phyloP scores from a whole-genome alignment of 2,329 filamentous ascomycete species.

The Mycosphaerella sp. region DNA sequence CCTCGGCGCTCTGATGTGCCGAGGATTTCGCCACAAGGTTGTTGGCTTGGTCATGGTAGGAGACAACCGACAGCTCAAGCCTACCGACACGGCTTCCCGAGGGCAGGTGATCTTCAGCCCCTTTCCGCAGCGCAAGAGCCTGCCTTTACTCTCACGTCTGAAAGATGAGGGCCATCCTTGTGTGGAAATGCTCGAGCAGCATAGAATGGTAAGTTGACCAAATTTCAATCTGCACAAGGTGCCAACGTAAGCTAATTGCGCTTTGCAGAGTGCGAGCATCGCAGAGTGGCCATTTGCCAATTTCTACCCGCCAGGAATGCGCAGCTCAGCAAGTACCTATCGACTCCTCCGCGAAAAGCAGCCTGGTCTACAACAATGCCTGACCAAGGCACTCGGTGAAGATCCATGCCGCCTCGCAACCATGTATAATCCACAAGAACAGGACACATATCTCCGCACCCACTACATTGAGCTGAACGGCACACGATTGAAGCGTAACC shows the following conservation, averaged over 20 bases:
- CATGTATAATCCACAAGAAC: background rate
- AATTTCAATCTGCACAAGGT: background rate
- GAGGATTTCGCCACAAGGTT: slow-evolving; percentile 14
- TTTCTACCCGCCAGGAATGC: slow-evolving; percentile 18
- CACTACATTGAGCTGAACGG: slow-evolving; percentile 17
- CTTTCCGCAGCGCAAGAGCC: slow-evolving; percentile 14
- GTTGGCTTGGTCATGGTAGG: slow-evolving; percentile 20
- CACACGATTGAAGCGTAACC: slow-evolving; percentile 9
- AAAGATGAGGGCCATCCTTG: slow-evolving; percentile 19
- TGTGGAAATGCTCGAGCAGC: slow-evolving; percentile 18
- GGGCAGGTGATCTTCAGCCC: slow-evolving; percentile 16
- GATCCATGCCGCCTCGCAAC: background rate
- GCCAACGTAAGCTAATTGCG: background rate
- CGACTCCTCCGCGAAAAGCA: slow-evolving; percentile 6
- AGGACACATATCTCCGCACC: slow-evolving; percentile 12
- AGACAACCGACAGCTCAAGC: slow-evolving; percentile 18
- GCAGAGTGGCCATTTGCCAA: slow-evolving; percentile 15
- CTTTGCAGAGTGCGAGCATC: slow-evolving; percentile 2
- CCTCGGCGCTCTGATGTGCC: slow-evolving; percentile 10
- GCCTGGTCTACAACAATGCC: slow-evolving; percentile 14
- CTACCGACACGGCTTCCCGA: slow-evolving; percentile 16
- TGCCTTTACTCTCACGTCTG: slow-evolving; percentile 15
- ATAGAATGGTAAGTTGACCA: slow-evolving; percentile 13
- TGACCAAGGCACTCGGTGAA: slow-evolving; percentile 2
- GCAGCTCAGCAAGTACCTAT: slow-evolving; percentile 12